Base-by-base conservation (phyloP, 768 basidiomycete genomes). In the Pleurotus tuber-regium region DNA sequence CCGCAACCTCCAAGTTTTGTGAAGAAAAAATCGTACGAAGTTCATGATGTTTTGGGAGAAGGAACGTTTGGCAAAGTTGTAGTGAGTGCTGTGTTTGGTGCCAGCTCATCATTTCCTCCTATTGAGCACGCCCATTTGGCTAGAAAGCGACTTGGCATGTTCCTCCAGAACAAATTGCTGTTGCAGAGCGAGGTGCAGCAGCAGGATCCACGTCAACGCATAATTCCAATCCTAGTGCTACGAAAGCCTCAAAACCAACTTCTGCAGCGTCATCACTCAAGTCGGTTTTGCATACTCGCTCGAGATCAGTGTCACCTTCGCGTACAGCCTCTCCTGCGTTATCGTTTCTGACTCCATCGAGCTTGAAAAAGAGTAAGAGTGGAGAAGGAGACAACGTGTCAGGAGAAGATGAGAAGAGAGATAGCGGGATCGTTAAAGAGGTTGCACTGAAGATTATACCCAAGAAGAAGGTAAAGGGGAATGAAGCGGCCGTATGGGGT, bases 401-500 rank as follows among this genome's bases (percentile, higher is more conserved):
- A 2, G 41, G 41, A 42, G 46, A 29, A 2, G 18, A 24, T 24
- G 46, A 18, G 6, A 26, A 33, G 18, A 26, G 14, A 7, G 54
- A 33, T 57, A 66, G 54, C 55, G 67, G 71, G 1, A 59, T 80
- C 12, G 78, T 71, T 12, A 85, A 89, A 63, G 87, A 89, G 4
- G 90, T 93, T 2, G 91, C 90, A 4, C 70, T 89, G 58, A 97
- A 97, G 71, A 80, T 95, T 53, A 97, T 99, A 51, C 78, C 89
- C 4, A 98, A 98, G 80, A 95, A 96, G 71, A 90, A 91, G 60
- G 92, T 97, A 49, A 93, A 92, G 66, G 89, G 91, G 8, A 92
- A 95, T 60, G 92, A 95, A 64, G 79, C 74, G 38, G 83, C 82
- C 47, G 93, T 98, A 0, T 92, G 91, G 84, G 80, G 84, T 5